Percentiles rank a stretch among this genome's conserved stretches.
phyloP scores from a whole-genome alignment of 352 stramenopile genomes.

The Phytophthora fragariaefolia region DNA sequence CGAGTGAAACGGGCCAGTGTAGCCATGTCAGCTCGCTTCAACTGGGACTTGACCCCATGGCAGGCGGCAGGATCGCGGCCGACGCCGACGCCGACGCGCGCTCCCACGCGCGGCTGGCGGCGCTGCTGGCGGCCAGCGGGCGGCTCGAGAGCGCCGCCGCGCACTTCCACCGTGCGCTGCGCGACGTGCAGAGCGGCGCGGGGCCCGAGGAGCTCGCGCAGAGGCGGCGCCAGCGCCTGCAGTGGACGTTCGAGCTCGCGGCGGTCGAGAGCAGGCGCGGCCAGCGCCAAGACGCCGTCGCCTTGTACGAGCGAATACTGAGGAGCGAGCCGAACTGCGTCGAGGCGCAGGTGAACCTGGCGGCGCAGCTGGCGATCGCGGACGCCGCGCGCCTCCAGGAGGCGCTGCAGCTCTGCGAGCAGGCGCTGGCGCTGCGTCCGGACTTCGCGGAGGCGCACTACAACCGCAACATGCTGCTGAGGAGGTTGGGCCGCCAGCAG shows the following conservation, averaged over 20 bases:
- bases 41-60: conserved; percentile 17
- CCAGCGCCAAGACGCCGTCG: conserved; percentile 35
- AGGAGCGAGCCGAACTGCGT: conserved; percentile 30
- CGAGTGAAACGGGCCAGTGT: conserved; percentile 6
- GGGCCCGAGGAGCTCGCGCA: conserved; percentile 13
- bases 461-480: conserved; percentile 69
- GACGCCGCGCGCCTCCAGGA: conserved; percentile 31
- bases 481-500: conserved; percentile 48
- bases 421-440: conserved; percentile 40
- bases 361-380: conserved; percentile 51
- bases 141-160: conserved; percentile 30
- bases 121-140: conserved; percentile 32
- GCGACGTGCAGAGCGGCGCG: conserved; percentile 5
- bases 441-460: conserved; percentile 53
- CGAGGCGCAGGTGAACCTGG: conserved; percentile 63
- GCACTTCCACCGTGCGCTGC: conserved; percentile 44
- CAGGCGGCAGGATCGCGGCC: conserved; percentile 14
- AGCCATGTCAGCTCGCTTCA: conserved; percentile 7
- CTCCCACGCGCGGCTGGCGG: conserved; percentile 43
- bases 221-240: conserved; percentile 11
- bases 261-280: conserved; percentile 21
- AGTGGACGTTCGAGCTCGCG: conserved; percentile 35
- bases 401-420: conserved; percentile 46
- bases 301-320: conserved; percentile 43
- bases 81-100: conserved; percentile 11